phyloP scores from a whole-genome alignment of 257 asterid species.

The Cynanchum wilfordii region DNA sequence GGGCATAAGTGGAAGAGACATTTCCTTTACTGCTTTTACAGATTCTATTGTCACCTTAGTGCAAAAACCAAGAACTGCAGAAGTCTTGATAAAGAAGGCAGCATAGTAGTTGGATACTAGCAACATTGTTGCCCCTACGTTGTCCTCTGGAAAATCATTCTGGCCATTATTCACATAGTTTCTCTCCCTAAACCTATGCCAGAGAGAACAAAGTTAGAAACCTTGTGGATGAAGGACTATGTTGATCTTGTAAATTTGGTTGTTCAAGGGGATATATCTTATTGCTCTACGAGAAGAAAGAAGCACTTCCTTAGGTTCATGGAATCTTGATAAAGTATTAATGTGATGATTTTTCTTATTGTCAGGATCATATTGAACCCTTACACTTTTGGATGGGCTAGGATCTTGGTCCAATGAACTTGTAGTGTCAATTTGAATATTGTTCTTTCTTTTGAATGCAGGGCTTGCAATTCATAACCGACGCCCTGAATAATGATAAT shows the following conservation, averaged over 20 bases:
- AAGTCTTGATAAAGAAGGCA: background rate
- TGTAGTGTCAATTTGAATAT: background rate
- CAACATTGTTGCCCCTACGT: no score
- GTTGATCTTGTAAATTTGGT: no score
- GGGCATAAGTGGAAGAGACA: background rate
- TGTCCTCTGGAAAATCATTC: no score
- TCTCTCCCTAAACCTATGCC: no score
- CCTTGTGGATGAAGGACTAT: no score
- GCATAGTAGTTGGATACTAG: background rate
- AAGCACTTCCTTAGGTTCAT: background rate
- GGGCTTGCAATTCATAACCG: conserved; percentile 51
- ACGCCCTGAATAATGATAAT: conserved; percentile 60
- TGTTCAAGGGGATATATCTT: background rate
- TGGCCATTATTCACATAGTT: no score
- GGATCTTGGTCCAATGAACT: background rate
- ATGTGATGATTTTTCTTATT: background rate
- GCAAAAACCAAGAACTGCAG: background rate
- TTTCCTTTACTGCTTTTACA: no score
- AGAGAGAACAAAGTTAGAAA: no score
- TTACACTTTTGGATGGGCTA: background rate
- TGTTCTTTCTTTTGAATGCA: conserved; percentile 29
- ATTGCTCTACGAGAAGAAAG: background rate
- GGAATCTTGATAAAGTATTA: background rate
- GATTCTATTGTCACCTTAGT: background rate
- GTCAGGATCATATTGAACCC: background rate